phyloP scores from a whole-genome alignment of 2,329 filamentous ascomycete genomes.

The Pseudocercospora macadamiae region DNA sequence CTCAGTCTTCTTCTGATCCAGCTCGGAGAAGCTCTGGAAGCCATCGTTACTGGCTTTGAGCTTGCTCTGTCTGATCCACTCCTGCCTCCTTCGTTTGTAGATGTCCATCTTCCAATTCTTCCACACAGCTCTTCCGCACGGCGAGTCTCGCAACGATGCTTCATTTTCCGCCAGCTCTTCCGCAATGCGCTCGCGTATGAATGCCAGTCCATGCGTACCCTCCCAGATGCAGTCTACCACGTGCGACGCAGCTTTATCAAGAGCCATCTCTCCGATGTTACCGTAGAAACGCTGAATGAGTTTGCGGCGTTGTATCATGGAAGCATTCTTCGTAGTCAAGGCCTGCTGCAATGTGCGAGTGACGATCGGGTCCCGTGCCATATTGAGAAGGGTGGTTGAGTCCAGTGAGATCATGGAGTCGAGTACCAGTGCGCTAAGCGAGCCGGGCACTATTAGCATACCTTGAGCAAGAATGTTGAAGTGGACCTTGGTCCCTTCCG shows the following conservation, averaged over 20 bases:
- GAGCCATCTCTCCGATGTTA: slow-evolving; percentile 61
- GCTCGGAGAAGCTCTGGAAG: slow-evolving; percentile 54
- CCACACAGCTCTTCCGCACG: slow-evolving; percentile 69
- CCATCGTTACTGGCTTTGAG: slow-evolving; percentile 54
- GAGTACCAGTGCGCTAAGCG: slow-evolving; percentile 71
- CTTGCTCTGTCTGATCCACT: slow-evolving; percentile 67
- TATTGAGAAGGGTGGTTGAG: slow-evolving; percentile 56
- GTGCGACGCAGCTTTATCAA: slow-evolving; percentile 66
- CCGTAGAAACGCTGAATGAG: slow-evolving; percentile 66
- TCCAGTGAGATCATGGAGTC: slow-evolving; percentile 56
- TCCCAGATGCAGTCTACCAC: slow-evolving; percentile 69
- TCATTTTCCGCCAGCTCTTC: slow-evolving; percentile 65
- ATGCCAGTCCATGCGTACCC: slow-evolving; percentile 65
- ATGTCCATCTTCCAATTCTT: slow-evolving; percentile 75
- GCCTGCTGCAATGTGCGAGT: slow-evolving; percentile 69
- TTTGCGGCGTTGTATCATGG: slow-evolving; percentile 62
- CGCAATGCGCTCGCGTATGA: slow-evolving; percentile 69
- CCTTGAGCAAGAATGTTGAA: slow-evolving; percentile 84
- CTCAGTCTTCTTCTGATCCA: slow-evolving; percentile 37
- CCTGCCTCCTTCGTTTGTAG: slow-evolving; percentile 63
- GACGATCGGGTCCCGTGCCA: slow-evolving; percentile 64
- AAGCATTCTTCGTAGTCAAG: slow-evolving; percentile 57
- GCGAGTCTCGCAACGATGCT: slow-evolving; percentile 63
- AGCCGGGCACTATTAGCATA: slow-evolving; percentile 74
- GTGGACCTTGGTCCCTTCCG: slow-evolving; percentile 50